A percentile compares a stretch with the other conserved stretches of the same genome.
Conservation (phyloP, 768 basidiomycete species). For the Trichaptum fuscoviolaceum region DNA sequence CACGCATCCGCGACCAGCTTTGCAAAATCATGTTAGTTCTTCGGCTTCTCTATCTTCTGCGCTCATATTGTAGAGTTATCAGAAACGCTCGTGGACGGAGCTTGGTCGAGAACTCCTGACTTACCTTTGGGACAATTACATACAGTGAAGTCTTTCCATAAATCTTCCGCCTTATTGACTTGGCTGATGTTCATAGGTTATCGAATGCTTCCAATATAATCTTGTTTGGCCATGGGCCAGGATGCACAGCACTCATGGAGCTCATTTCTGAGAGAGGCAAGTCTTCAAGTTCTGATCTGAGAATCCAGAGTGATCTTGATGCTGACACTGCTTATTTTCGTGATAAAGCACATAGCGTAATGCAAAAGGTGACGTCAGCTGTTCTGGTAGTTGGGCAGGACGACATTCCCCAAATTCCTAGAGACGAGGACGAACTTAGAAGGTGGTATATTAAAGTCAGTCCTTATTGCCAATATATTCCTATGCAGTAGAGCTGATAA, state of each 20-base stretch:
- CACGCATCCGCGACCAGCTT: constrained; percentile 58
- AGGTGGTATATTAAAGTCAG: constrained; percentile 72
- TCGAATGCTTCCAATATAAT: constrained; percentile 69
- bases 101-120: constrained; percentile 56
- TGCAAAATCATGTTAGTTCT: constrained; percentile 28
- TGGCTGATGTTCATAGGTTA: constrained; percentile 41
- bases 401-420: constrained; percentile 48
- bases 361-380: constrained; percentile 61
- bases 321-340: constrained; percentile 2
- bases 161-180: constrained; percentile 3
- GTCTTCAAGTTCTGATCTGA: neutral
- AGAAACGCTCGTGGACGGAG: constrained; percentile 23
- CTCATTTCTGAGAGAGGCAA: constrained; percentile 69
- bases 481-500: constrained; percentile 4
- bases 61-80: neutral
- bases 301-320: constrained; percentile 2
- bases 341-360: constrained; percentile 42
- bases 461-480: constrained; percentile 1
- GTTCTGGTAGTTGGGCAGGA: constrained; percentile 75
- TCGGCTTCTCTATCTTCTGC: neutral
- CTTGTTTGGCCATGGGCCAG: constrained; percentile 84
- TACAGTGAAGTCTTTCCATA: constrained; percentile 56
- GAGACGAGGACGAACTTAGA: constrained; percentile 49
- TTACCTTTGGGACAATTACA: constrained; percentile 96
- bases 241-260: constrained; percentile 70